Evolutionary conservation across 495 filamentous ascomycete species (phyloP).

Genomic region (Aspergillus mulundensis): DNA sequence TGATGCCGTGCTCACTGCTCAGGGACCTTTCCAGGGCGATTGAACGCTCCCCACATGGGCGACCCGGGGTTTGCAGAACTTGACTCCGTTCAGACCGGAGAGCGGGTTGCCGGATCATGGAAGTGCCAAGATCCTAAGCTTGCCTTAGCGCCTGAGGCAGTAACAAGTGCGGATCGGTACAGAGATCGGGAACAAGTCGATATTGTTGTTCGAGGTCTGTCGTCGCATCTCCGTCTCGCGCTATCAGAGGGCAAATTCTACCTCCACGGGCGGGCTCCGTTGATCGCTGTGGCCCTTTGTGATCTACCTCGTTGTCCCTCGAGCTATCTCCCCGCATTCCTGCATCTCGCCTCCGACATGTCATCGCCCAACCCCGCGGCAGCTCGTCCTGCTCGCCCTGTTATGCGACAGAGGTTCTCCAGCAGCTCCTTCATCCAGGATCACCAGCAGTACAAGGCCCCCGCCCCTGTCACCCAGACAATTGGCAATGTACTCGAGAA

Average conservation of each 20-base stretch:
- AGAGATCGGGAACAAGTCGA: neutral
- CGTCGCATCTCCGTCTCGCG: constrained; percentile 5
- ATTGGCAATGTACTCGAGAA: constrained; percentile 41
- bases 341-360: constrained; percentile 23
- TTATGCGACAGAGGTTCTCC: constrained; percentile 49
- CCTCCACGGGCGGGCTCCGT: constrained; percentile 12
- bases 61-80: neutral
- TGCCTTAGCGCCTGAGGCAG: constrained; percentile 3
- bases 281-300: constrained; percentile 7
- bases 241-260: constrained; percentile 6
- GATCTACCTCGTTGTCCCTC: neutral
- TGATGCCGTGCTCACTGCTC: neutral
- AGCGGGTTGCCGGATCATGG: neutral
- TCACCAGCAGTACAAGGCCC: constrained; percentile 71
- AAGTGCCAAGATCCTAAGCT: no score
- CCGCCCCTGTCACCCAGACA: constrained; percentile 36
- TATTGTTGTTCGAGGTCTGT: neutral
- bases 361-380: constrained; percentile 23
- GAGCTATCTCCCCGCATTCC: neutral
- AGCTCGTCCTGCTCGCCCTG: constrained; percentile 34
- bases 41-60: neutral
- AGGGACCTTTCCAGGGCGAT: neutral
- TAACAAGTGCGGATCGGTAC: constrained; percentile 15
- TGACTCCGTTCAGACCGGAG: neutral
- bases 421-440: constrained; percentile 68